A percentile compares a stretch with the other conserved stretches of the same genome.
Conservation (phyloP, 2,329 filamentous ascomycete species). For the Penicillium sp. region DNA sequence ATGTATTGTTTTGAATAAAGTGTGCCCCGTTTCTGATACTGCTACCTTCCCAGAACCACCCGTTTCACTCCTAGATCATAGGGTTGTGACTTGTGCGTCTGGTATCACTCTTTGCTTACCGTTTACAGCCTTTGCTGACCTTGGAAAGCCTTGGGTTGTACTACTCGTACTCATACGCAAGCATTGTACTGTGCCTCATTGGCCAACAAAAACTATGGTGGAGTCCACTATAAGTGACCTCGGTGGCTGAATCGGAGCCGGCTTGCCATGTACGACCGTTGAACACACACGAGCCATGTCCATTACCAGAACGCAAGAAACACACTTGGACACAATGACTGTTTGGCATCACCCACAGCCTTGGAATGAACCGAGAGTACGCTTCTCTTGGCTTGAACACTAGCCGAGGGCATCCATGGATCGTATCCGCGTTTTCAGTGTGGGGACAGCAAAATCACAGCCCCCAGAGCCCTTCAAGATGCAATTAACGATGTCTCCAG, state of each 20-base stretch:
- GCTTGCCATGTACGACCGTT: background rate
- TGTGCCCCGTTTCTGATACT: too few species aligned
- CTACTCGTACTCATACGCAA: background rate
- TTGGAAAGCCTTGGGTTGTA: background rate
- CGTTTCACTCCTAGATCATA: too few species aligned
- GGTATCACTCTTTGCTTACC: too few species aligned
- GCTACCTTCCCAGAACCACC: too few species aligned
- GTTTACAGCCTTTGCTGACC: background rate
- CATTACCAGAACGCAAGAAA: too few species aligned
- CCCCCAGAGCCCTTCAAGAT: background rate
- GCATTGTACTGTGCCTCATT: background rate
- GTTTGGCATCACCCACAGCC: background rate
- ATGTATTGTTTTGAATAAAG: too few species aligned
- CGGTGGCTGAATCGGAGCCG: background rate
- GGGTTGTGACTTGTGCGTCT: too few species aligned
- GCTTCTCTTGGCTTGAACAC: background rate
- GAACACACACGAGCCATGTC: background rate
- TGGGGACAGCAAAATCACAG: background rate
- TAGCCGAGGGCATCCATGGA: background rate
- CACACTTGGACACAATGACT: background rate
- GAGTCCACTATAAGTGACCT: background rate
- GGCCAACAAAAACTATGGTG: background rate
- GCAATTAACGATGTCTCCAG: background rate
- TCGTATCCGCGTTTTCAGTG: background rate
- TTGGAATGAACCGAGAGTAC: background rate